Conservation (phyloP, 2,329 filamentous ascomycete species). For the Coniochaeta pulveracea region DNA sequence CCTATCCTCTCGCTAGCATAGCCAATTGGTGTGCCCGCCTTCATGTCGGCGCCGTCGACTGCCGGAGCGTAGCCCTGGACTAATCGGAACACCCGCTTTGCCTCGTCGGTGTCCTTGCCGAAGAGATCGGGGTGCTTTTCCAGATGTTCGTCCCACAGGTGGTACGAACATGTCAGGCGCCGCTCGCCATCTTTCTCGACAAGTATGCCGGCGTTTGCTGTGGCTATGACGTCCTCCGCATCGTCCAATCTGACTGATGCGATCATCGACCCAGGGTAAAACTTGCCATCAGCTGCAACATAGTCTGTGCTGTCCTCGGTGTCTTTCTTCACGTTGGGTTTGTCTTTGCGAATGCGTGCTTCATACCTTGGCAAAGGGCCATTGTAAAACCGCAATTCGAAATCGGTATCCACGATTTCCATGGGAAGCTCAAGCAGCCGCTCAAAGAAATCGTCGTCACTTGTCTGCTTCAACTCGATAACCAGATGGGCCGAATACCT, state of each 20-base stretch:
- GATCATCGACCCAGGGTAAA: constrained; percentile 34
- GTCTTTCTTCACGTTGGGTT: background rate
- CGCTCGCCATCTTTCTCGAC: background rate
- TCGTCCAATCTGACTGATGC: background rate
- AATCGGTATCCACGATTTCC: background rate
- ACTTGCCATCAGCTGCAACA: constrained; percentile 6
- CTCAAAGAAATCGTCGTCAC: background rate
- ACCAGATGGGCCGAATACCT: background rate
- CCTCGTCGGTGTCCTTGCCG: constrained; percentile 1
- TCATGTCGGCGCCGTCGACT: too few relatives aligned
- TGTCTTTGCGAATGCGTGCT: background rate
- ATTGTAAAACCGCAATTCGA: background rate
- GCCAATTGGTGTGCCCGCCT: constrained; percentile 3
- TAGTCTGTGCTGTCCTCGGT: background rate
- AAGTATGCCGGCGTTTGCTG: constrained; percentile 1
- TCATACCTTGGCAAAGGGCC: background rate
- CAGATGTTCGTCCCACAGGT: constrained; percentile 3
- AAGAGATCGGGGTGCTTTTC: constrained; percentile 1
- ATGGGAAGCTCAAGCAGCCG: background rate
- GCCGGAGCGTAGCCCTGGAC: too few relatives aligned
- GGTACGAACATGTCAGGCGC: constrained; percentile 4
- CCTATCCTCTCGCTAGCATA: background rate
- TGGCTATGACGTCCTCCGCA: background rate
- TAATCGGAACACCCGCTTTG: background rate
- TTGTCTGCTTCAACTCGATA: background rate